Base-by-base conservation (phyloP, 2,329 filamentous ascomycete genomes). In the Xylaria sp. region DNA sequence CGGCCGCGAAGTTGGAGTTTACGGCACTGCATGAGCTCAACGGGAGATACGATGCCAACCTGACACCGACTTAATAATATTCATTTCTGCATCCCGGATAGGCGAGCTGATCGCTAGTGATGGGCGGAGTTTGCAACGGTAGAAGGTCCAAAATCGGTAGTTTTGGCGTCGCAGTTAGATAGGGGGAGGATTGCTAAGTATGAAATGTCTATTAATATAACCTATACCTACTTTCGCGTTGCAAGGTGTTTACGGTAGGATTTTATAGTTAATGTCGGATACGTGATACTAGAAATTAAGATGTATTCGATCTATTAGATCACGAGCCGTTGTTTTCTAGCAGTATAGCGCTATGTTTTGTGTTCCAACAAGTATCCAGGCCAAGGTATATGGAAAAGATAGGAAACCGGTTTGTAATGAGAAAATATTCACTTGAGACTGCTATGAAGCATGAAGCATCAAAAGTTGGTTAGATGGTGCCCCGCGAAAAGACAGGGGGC, bases 401-500 rank as follows among this genome's bases (percentile, higher is more conserved):
- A 5, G 17, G 1, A 9, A 14, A 17, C 12, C 39, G 17, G 11
- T 17, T 42, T 42, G 12, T 11, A 17, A 17, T 17, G 39, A 42
- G 11, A 42, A 42, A 17, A 14, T 14, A 17, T 42, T 7, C 34
- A 42, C 14, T 42, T 17, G 14, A 42, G 39, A 17, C 17, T 17
- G 12, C 17, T 17, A 47, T 47, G 17, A 19, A 17, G 42, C 42
- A 47, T 47, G 17, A 19, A 17, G 42, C 42, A 47, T 47, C n/a
- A 47, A 6, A 14, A 14, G 11, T 42, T 42, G 12, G 39, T 17
- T 2, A 17, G 39, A 42, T 12, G 14, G 50, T 39, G 9, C 6
- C 17, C 30, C n/a, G 30, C 34, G 24, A 45, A 34, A 27, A 14
- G 36, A 50, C 63, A 65, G 64, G 57, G 64, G 64, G 57, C 42